These are phyloP conservation scores for Fusarium dimerum DNA, from an alignment of 2,329 filamentous ascomycete species.

Conservation along the genomic window DNA sequence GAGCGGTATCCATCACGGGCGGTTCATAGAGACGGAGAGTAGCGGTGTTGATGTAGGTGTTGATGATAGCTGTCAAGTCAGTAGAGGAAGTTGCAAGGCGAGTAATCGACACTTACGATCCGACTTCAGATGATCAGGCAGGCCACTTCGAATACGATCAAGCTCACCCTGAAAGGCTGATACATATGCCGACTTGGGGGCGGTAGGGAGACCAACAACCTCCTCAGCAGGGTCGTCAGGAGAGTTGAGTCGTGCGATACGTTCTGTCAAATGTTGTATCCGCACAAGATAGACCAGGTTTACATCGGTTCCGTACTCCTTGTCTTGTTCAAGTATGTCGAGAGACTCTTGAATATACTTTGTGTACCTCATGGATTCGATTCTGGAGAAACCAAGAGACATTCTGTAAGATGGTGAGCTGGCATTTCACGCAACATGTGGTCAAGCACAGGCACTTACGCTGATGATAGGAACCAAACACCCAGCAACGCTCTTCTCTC, in stretches of 20 bases:
- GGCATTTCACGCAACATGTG: background rate
- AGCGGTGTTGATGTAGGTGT: conserved; percentile 42
- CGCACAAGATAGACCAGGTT: conserved; percentile 49
- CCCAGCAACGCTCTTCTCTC: conserved; percentile 54
- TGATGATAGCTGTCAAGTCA: conserved; percentile 37
- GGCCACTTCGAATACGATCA: conserved; percentile 38
- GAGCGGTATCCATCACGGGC: conserved; percentile 41
- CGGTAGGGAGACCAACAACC: conserved; percentile 37
- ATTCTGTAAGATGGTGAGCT: conserved; percentile 34
- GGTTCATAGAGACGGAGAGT: conserved; percentile 50
- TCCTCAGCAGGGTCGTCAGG: conserved; percentile 37
- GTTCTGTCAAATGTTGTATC: conserved; percentile 52
- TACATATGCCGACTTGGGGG: conserved; percentile 47
- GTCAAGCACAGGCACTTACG: conserved; percentile 38
- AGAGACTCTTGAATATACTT: conserved; percentile 54
- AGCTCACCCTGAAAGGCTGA: conserved; percentile 49
- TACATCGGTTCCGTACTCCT: conserved; percentile 49
- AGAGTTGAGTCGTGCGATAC: conserved; percentile 45
- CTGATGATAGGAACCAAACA: conserved; percentile 55
- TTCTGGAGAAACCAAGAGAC: conserved; percentile 43
- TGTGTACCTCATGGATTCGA: conserved; percentile 53
- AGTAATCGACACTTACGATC: conserved; percentile 36
- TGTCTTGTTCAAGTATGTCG: conserved; percentile 42
- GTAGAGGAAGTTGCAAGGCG: background rate
- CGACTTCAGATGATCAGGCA: conserved; percentile 37